A percentile compares a stretch with the other conserved stretches of the same genome.
These are phyloP conservation scores for Trichoderma erinaceum DNA, from an alignment of 495 filamentous ascomycete species.

Conservation along the genomic window DNA sequence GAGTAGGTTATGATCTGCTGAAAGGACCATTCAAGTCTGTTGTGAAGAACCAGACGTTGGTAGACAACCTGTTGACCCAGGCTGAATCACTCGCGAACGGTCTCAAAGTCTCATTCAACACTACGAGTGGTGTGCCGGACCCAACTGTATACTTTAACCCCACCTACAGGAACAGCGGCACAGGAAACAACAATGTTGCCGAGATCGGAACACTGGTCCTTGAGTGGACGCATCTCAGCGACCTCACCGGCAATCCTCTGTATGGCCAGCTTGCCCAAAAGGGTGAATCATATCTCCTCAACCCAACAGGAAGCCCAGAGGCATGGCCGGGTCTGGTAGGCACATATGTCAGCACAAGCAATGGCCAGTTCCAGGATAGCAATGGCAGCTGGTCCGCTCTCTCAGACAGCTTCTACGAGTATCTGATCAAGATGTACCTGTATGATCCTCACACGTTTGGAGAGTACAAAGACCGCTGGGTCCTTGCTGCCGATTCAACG, in stretches of 20 bases:
- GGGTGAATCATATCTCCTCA: constrained; percentile 66
- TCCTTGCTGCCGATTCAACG: constrained; percentile 68
- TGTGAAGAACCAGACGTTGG: constrained; percentile 37
- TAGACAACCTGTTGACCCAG: constrained; percentile 57
- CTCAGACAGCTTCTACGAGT: constrained; percentile 83
- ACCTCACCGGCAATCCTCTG: constrained; percentile 59
- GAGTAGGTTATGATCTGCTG: constrained; percentile 68
- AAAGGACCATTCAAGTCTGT: constrained; percentile 59
- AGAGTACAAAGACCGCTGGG: constrained; percentile 66
- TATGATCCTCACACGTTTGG: constrained; percentile 64
- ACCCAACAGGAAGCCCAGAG: constrained; percentile 57
- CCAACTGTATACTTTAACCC: constrained; percentile 62
- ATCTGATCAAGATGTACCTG: constrained; percentile 89
- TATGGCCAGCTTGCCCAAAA: constrained; percentile 64
- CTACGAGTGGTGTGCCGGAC: constrained; percentile 66
- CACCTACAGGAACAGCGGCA: constrained; percentile 38
- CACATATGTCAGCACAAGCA: constrained; percentile 55
- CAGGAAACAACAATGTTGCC: constrained; percentile 59
- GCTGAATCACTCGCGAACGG: constrained; percentile 62
- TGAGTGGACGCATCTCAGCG: constrained; percentile 79
- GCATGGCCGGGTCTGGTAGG: constrained; percentile 78
- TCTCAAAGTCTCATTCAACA: constrained; percentile 73
- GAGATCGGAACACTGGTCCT: constrained; percentile 69
- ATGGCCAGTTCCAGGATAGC: constrained; percentile 61
- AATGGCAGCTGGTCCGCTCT: constrained; percentile 75